A percentile compares a stretch with the other conserved stretches of the same genome.
Conservation (phyloP, 192 early-diverging fungal genomes). For the Entomortierella beljakovae region DNA sequence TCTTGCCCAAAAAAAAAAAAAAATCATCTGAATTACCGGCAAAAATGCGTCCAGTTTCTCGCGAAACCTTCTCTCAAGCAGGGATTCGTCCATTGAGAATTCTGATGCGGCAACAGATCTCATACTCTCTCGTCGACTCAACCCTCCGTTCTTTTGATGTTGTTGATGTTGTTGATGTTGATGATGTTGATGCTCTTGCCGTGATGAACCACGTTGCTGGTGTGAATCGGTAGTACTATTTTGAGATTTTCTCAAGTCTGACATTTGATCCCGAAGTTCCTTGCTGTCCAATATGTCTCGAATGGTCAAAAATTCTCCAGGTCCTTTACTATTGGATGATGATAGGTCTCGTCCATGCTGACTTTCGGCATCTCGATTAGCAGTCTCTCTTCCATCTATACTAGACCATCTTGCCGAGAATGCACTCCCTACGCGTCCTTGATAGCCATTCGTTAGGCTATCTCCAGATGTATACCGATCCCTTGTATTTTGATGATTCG, state of each 20-base stretch:
- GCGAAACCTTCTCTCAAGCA: slow-evolving; percentile 11
- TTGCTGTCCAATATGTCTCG: slow-evolving; percentile 34
- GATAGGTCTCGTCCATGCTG: background rate
- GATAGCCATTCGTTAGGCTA: background rate
- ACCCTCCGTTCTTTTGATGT: background rate
- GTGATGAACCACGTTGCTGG: background rate
- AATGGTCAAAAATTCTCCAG: slow-evolving; percentile 18
- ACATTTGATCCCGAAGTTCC: slow-evolving; percentile 34
- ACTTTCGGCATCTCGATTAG: background rate
- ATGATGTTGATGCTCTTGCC: background rate
- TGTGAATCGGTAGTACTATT: slow-evolving; percentile 11
- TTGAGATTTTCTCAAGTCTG: slow-evolving; percentile 28
- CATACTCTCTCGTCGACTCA: background rate
- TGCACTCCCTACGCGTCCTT: background rate
- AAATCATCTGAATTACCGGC: background rate
- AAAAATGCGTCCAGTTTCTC: slow-evolving; percentile 1
- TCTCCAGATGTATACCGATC: background rate
- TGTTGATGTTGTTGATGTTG: slow-evolving; percentile 4
- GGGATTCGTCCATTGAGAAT: slow-evolving; percentile 11
- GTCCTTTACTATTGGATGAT: background rate
- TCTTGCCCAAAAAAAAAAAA: background rate
- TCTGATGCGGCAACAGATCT: background rate
- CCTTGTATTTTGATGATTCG: background rate
- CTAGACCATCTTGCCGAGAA: background rate
- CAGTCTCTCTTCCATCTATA: background rate